Conservation (phyloP, 768 basidiomycete species). For the Neoboletus magnificus region DNA sequence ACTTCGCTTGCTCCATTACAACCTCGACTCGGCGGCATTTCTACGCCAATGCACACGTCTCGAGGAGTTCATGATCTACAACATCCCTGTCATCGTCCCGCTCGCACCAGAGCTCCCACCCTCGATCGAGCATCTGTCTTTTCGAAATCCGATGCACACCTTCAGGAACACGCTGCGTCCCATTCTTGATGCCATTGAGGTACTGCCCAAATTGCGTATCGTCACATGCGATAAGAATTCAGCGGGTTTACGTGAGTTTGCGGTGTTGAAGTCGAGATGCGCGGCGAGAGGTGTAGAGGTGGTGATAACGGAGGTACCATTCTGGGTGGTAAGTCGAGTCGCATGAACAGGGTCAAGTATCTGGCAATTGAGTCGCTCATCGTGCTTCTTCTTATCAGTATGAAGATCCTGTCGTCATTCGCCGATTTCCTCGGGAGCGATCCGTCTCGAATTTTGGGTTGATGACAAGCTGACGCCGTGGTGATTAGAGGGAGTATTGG, state of each 20-base stretch:
- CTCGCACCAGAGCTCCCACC: slow-evolving; percentile 33
- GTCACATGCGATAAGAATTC: slow-evolving; percentile 36
- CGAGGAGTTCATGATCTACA: slow-evolving; percentile 39
- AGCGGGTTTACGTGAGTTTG: slow-evolving; percentile 19
- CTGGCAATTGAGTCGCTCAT: neutral
- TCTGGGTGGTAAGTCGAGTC: slow-evolving; percentile 35
- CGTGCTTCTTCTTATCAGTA: slow-evolving; percentile 19
- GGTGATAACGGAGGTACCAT: slow-evolving; percentile 25
- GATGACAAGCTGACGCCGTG: slow-evolving; percentile 23
- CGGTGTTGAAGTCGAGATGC: slow-evolving; percentile 28
- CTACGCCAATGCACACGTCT: slow-evolving; percentile 37
- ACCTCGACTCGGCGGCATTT: slow-evolving; percentile 30
- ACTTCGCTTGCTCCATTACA: slow-evolving; percentile 40
- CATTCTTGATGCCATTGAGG: slow-evolving; percentile 31
- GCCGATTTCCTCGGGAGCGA: slow-evolving; percentile 35
- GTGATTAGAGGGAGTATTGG: slow-evolving; percentile 4
- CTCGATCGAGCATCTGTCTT: slow-evolving; percentile 40
- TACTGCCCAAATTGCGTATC: slow-evolving; percentile 34
- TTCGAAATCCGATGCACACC: slow-evolving; percentile 30
- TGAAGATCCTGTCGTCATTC: slow-evolving; percentile 36
- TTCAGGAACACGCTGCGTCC: slow-evolving; percentile 23
- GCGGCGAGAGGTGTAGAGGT: slow-evolving; percentile 28
- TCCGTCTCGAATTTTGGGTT: slow-evolving; percentile 36
- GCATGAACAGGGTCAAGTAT: neutral
- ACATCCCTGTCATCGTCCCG: slow-evolving; percentile 33